Conservation (phyloP, 1,139 yeast species). For the Groenewaldozyma auringiensis region DNA sequence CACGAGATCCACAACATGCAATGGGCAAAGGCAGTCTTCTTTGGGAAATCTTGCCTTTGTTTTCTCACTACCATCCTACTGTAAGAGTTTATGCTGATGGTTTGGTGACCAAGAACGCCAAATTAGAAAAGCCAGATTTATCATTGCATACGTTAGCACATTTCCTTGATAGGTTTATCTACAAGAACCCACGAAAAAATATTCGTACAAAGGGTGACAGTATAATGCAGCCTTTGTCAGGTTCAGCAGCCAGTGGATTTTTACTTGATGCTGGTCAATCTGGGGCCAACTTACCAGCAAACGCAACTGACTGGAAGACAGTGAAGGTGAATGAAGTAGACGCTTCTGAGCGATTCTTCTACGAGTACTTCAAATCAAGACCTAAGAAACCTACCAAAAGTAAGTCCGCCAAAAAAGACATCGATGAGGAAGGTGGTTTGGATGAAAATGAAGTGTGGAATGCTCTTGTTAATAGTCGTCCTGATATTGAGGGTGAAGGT, state of each 20-base stretch:
- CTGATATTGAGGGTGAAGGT: conserved; percentile 62
- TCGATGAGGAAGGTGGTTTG: conserved; percentile 32
- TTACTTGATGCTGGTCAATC: conserved; percentile 50
- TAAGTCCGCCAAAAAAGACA: conserved; percentile 16
- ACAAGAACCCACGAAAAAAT: conserved; percentile 83
- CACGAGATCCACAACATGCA: conserved; percentile 86
- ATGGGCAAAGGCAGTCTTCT: conserved; percentile 71
- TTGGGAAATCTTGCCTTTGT: conserved; percentile 77
- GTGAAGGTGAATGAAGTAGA: conserved; percentile 58
- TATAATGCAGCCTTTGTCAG: conserved; percentile 97
- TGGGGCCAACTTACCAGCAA: conserved; percentile 52
- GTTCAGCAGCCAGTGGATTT: conserved; percentile 68
- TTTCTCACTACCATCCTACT: conserved; percentile 87
- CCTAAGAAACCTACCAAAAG: conserved; percentile 37
- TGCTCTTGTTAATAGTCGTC: conserved; percentile 77
- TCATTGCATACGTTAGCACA: conserved; percentile 83
- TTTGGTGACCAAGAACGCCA: conserved; percentile 35
- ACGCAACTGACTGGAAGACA: conserved; percentile 74
- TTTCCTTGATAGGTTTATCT: conserved; percentile 91
- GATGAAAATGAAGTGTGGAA: conserved; percentile 83
- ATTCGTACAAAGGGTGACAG: conserved; percentile 69
- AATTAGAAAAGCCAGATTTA: conserved; percentile 70
- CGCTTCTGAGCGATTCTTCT: conserved; percentile 86
- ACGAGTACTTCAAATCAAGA: conserved; percentile 72
- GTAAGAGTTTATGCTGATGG: conserved; percentile 73